phyloP scores from a whole-genome alignment of 1,139 yeast genomes.

The Pichia sp. region DNA sequence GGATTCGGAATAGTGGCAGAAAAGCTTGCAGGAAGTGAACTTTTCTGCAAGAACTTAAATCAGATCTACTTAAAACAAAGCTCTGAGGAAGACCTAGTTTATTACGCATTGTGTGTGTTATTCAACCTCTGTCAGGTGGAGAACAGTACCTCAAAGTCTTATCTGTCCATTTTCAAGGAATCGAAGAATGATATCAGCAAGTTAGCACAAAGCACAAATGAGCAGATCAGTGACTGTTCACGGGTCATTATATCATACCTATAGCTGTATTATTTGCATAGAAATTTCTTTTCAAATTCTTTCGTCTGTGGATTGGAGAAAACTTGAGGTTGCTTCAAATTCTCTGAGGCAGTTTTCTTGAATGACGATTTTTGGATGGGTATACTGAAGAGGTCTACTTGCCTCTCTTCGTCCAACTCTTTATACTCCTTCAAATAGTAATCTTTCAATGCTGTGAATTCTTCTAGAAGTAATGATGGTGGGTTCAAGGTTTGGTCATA shows the following conservation, averaged over 20 bases:
- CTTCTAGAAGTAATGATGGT: slow-evolving; percentile 10
- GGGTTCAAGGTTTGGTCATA: slow-evolving; percentile 14
- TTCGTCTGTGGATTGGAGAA: slow-evolving; percentile 25
- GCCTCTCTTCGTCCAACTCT: slow-evolving; percentile 6
- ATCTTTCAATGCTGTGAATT: slow-evolving; percentile 14
- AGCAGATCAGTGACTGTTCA: slow-evolving; percentile 4
- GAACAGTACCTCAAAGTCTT: neutral
- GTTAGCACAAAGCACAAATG: slow-evolving; percentile 2
- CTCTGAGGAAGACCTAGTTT: slow-evolving; percentile 18
- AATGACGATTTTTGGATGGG: slow-evolving; percentile 15
- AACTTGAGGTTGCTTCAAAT: slow-evolving; percentile 9
- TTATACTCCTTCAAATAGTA: slow-evolving; percentile 10
- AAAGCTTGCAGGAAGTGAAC: slow-evolving; percentile 27
- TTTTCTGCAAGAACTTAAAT: slow-evolving; percentile 27
- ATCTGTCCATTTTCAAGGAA: neutral
- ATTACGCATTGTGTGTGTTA: slow-evolving; percentile 5
- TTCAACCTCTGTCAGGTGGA: neutral
- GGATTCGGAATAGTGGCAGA: slow-evolving; percentile 37
- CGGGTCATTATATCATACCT: slow-evolving; percentile 1
- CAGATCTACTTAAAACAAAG: slow-evolving; percentile 30
- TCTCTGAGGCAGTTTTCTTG: slow-evolving; percentile 18
- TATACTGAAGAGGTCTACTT: slow-evolving; percentile 14
- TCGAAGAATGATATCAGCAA: neutral
- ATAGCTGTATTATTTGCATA: neutral
- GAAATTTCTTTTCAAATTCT: slow-evolving; percentile 15